These are phyloP conservation scores for Sporothrix luriei DNA, from an alignment of 2,329 filamentous ascomycete genomes.

Conservation along the genomic window DNA sequence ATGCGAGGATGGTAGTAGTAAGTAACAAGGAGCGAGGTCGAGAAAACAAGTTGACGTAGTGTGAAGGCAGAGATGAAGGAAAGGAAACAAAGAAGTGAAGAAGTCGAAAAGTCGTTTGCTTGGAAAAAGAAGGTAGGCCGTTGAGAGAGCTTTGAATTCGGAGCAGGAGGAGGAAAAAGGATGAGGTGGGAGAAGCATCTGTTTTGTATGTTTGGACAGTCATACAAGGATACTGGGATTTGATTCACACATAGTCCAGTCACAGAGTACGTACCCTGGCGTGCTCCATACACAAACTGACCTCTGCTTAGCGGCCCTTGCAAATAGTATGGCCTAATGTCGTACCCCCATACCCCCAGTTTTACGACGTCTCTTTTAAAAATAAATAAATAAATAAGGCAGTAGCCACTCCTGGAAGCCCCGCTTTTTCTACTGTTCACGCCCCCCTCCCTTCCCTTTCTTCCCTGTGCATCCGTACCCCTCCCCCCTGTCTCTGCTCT, in stretches of 20 bases:
- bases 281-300: constrained; percentile 27
- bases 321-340: constrained; percentile 32
- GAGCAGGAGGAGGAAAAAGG: constrained; percentile 1
- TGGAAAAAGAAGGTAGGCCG: constrained; percentile 11
- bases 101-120: not conserved
- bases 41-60: constrained; percentile 8
- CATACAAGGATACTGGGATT: constrained; percentile 24
- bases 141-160: constrained; percentile 17
- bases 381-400: constrained; percentile 23
- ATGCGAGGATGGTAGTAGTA: not conserved
- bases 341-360: constrained; percentile 29
- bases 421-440: constrained; percentile 10
- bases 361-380: constrained; percentile 13
- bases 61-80: not conserved
- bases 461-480: constrained; percentile 13
- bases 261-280: constrained; percentile 22
- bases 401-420: constrained; percentile 16
- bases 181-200: constrained; percentile 35
- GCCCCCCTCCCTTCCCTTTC: constrained; percentile 16
- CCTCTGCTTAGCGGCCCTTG: constrained; percentile 28
- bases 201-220: constrained; percentile 36
- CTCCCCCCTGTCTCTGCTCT: constrained; percentile 17
- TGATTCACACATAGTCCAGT: constrained; percentile 14
- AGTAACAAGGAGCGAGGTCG: constrained; percentile 2
- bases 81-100: constrained; percentile 5